Percentiles rank a stretch among this genome's conserved stretches.
Conservation (phyloP, 176 grass and related monocot species). For the Carex kokanica region DNA sequence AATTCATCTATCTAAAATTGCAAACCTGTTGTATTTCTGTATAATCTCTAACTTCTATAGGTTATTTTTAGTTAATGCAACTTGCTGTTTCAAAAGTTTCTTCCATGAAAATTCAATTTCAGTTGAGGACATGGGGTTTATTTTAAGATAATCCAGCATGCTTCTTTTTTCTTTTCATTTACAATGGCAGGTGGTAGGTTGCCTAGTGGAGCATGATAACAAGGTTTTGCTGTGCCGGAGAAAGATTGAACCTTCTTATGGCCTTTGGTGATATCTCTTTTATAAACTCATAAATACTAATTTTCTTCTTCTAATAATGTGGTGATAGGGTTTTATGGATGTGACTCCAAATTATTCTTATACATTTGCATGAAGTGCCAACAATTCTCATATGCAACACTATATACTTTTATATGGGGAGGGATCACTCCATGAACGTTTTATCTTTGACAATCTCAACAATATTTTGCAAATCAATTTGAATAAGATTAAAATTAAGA, state of each 20-base stretch:
- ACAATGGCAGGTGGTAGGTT: constrained; percentile 83
- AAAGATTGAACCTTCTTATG: constrained; percentile 95
- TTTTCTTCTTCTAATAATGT: neutral
- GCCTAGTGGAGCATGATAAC: constrained; percentile 89
- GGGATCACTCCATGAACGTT: neutral
- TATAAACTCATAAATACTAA: neutral
- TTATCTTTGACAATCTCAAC: neutral
- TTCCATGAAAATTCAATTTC: neutral
- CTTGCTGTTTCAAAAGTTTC: neutral
- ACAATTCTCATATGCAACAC: neutral
- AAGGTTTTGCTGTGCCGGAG: constrained; percentile 92
- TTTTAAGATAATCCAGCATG: neutral
- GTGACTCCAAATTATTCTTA: neutral
- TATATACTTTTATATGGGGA: neutral
- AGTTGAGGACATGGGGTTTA: neutral
- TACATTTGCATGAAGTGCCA: neutral
- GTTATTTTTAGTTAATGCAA: neutral
- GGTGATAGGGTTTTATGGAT: neutral
- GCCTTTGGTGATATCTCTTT: constrained; percentile 64
- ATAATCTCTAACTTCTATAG: neutral
- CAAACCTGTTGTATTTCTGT: neutral
- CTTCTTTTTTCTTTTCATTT: neutral
- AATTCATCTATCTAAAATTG: neutral
- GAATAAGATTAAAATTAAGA: neutral
- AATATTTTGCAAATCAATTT: neutral